Percentiles rank a stretch among this genome's conserved stretches.
Conservation (phyloP, 179 eudicot genomes). For the Silene vulgaris region DNA sequence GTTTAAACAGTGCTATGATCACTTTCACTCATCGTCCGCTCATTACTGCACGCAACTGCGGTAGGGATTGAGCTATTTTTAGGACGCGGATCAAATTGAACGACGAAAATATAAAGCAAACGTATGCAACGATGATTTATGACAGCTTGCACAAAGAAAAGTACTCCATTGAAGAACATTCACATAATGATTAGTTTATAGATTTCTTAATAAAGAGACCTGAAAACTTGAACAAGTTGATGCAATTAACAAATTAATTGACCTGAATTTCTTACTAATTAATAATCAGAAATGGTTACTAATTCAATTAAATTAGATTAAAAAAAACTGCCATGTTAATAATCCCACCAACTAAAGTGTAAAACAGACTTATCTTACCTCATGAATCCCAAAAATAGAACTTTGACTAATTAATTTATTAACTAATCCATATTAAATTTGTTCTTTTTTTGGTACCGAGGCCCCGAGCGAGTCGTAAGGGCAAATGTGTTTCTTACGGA, state of each 20-base stretch:
- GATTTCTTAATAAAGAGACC: not conserved
- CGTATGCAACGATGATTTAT: too few species aligned
- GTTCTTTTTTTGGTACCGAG: not conserved
- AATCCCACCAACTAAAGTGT: not conserved
- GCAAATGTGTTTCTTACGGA: too few species aligned
- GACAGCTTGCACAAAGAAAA: too few species aligned
- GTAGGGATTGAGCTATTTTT: too few species aligned
- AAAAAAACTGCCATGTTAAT: not conserved
- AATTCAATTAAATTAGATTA: not conserved
- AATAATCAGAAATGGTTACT: not conserved
- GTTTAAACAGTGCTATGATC: too few species aligned
- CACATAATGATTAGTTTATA: not conserved
- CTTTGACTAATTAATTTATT: slow-evolving; percentile 11
- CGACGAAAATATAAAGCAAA: too few species aligned
- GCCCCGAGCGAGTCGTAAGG: too few species aligned
- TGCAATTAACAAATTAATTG: not conserved
- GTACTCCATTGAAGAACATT: too few species aligned
- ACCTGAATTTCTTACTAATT: not conserved
- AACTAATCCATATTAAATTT: not conserved
- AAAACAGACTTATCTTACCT: not conserved
- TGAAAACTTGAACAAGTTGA: not conserved
- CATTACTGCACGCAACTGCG: too few species aligned
- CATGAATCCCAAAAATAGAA: slow-evolving; percentile 1
- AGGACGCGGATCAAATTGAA: too few species aligned
- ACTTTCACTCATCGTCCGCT: too few species aligned